phyloP scores from a whole-genome alignment of 2,329 filamentous ascomycete genomes.

The Sclerotinia sclerotiorum region DNA sequence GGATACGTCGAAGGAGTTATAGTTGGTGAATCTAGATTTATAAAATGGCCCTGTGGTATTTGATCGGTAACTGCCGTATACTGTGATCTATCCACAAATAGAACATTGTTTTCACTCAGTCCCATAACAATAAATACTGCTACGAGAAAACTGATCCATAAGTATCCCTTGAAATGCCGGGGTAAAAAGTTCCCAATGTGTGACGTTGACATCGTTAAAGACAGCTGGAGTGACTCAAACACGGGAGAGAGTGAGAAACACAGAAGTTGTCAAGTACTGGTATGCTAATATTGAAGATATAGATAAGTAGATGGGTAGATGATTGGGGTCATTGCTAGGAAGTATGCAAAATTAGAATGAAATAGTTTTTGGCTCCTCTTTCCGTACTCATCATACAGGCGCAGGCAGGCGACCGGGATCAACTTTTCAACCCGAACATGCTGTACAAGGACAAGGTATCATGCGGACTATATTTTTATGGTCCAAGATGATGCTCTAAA shows the following conservation, averaged over 20 bases:
- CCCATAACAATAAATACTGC: slow-evolving; percentile 27
- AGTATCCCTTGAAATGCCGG: slow-evolving; percentile 27
- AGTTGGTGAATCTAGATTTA: background rate
- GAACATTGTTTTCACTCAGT: slow-evolving; percentile 25
- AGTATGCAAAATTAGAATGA: background rate
- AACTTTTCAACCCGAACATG: background rate
- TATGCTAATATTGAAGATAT: background rate
- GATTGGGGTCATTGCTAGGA: background rate
- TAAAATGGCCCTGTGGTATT: background rate
- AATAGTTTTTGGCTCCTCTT: background rate
- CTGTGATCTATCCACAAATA: slow-evolving; percentile 14
- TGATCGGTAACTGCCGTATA: background rate
- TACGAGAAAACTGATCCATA: slow-evolving; percentile 28
- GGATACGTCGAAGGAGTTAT: background rate
- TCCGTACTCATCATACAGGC: background rate
- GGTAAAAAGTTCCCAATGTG: slow-evolving; percentile 20
- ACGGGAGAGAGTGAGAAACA: background rate
- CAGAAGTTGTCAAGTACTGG: background rate
- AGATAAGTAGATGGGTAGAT: background rate
- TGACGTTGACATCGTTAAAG: slow-evolving; percentile 13
- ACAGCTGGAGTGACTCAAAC: background rate
- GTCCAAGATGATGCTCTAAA: background rate
- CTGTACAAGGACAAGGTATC: slow-evolving; percentile 5
- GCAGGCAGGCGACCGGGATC: background rate
- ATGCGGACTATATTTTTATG: background rate